Base-by-base conservation (phyloP, 1,284 basidiomycete genomes). In the Puccinia horiana region DNA sequence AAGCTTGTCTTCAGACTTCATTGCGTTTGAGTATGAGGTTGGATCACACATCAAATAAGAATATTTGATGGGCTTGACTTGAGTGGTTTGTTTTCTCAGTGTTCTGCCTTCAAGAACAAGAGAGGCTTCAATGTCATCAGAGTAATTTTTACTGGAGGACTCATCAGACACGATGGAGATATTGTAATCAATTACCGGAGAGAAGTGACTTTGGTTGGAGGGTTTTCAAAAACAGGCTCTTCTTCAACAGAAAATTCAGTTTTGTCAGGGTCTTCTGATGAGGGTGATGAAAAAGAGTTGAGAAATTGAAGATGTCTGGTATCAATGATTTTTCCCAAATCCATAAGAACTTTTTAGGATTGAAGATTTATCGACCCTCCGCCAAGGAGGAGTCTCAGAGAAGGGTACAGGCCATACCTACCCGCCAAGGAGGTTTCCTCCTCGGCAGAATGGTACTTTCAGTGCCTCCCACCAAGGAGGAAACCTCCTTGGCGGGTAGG, bases 21-120 rank as follows among this genome's bases (percentile, higher is more conserved):
- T 32, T 2, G 69, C 69, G 26, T 47, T 40, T 23, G 29, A 49
- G 69, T 32, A 72, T 8, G 11, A n/a, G 11, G n/a, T 72, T 1
- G 69, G 69, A 32, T 72, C 42, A 11, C n/a, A n/a, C 2, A 23
- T 16, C 0, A 72, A 49, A 16, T 72, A 40, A 49, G 69, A 49
- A 23, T 72, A 72, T 32, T 72, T 72, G 2, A 72, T 16, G 16
- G 44, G 69, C 32, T 49, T 72, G 1, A 72, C 69, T 47, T 69
- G 67, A 3, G 47, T 2, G 2, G 67, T 69, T 9, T 23, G 4
- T n/a, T 69, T 23, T 44, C 69, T 49, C 0, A 72, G 69, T 12
- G 52, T 52, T 37, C 44, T 14, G 1, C 2, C 2, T 11, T 72
- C 47, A 1, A 26, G 69, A 26, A 49, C 23, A 2, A 72, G n/a